Conservation (phyloP, 768 basidiomycete genomes). For the Daedaleopsis nitida region DNA sequence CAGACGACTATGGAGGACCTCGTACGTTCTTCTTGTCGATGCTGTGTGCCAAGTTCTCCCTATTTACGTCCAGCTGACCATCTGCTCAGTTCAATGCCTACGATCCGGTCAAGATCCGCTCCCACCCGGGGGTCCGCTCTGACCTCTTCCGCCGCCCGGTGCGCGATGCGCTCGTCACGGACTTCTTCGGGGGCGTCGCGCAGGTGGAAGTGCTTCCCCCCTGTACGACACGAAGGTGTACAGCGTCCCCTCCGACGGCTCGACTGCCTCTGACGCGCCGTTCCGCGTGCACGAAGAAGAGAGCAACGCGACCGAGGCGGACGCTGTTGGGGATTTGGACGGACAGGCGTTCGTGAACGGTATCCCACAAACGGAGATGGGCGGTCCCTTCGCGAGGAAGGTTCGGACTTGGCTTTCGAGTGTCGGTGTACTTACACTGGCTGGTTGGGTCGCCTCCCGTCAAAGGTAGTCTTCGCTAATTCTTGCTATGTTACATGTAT, state of each 20-base stretch:
- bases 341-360: constrained; percentile 8
- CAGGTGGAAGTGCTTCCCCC: constrained; percentile 65
- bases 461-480: background rate
- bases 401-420: constrained; percentile 21
- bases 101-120: constrained; percentile 72
- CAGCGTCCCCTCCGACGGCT: background rate
- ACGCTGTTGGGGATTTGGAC: background rate
- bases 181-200: constrained; percentile 79
- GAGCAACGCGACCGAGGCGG: background rate
- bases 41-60: background rate
- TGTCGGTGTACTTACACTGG: constrained; percentile 11
- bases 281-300: background rate
- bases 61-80: background rate
- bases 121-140: constrained; percentile 86
- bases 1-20: constrained; percentile 79
- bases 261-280: background rate
- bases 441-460: constrained; percentile 16
- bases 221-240: background rate
- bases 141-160: constrained; percentile 76
- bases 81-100: constrained; percentile 75
- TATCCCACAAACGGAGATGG: background rate
- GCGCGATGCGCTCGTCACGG: constrained; percentile 59
- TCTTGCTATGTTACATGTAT: background rate
- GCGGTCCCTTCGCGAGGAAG: constrained; percentile 3
- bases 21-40: constrained; percentile 45